Conservation (phyloP, 2,329 filamentous ascomycete genomes). For the Hymenoscyphus infarciens region DNA sequence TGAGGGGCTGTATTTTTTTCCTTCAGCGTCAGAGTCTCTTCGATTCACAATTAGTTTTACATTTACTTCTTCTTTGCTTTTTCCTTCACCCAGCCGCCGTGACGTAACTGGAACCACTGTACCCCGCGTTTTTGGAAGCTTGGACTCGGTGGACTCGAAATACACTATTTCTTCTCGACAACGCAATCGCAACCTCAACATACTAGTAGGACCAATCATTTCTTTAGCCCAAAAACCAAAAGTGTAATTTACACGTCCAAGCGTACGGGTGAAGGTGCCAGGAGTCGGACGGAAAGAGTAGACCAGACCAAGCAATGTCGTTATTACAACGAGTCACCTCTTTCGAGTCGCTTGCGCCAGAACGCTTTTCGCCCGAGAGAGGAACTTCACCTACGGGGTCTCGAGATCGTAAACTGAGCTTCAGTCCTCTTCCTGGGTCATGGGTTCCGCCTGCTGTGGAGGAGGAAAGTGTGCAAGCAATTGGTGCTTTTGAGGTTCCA, state of each 20-base stretch:
- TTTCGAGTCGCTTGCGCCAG: constrained; percentile 24
- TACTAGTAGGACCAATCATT: too few species aligned
- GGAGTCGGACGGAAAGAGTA: neutral
- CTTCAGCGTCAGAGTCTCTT: too few species aligned
- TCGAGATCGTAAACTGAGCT: constrained; percentile 28
- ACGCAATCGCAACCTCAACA: too few species aligned
- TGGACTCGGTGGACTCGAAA: too few species aligned
- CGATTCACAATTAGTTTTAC: too few species aligned
- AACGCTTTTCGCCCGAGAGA: constrained; percentile 20
- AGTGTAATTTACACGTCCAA: neutral
- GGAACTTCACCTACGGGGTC: constrained; percentile 22
- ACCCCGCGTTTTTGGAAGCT: neutral
- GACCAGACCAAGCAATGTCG: constrained; percentile 20
- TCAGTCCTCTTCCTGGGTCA: constrained; percentile 26
- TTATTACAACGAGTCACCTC: constrained; percentile 29
- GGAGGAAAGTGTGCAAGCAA: constrained; percentile 19
- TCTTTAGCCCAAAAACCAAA: too few species aligned
- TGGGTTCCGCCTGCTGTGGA: constrained; percentile 22
- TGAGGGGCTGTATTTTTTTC: too few species aligned
- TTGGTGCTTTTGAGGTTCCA: constrained; percentile 40
- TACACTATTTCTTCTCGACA: constrained; percentile 1
- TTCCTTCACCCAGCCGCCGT: too few species aligned
- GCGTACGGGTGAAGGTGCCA: neutral
- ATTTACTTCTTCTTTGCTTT: too few species aligned
- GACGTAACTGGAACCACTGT: too few species aligned